Evolutionary conservation across 371 early-diverging fungal species (phyloP).

Genomic region (Mucor circinelloides): DNA sequence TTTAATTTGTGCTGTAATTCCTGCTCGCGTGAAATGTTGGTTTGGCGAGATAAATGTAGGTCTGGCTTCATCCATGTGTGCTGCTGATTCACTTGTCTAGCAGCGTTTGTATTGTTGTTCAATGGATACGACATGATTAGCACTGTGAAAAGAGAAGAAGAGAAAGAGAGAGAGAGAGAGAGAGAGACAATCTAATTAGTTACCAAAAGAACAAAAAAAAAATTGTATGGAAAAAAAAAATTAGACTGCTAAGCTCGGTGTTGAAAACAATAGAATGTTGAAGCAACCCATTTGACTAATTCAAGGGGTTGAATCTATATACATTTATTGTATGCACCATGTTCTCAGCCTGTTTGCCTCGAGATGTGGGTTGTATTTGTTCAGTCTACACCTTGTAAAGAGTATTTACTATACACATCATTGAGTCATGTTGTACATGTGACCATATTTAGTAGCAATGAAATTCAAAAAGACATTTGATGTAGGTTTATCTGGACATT

Average conservation of each 20-base stretch:
- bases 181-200: neutral
- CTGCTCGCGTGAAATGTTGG: neutral
- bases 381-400: too few relatives aligned
- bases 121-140: neutral
- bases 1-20: neutral
- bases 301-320: neutral
- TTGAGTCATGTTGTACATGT: too few relatives aligned
- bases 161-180: neutral
- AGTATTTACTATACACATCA: too few relatives aligned
- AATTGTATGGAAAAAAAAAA: neutral
- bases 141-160: neutral
- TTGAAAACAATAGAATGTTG: neutral
- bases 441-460: too few relatives aligned
- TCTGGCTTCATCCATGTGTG: neutral
- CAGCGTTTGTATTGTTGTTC: neutral
- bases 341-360: too few relatives aligned
- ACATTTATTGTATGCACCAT: too few relatives aligned
- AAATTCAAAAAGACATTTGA: too few relatives aligned
- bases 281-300: neutral
- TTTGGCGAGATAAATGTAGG: neutral
- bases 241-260: neutral
- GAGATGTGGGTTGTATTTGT: too few relatives aligned
- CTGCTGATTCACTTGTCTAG: neutral
- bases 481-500: too few relatives aligned
- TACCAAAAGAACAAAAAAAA: neutral